These are phyloP conservation scores for Aegilops bicornis DNA, from an alignment of 176 grass and related monocot genomes.

Conservation along the genomic window DNA sequence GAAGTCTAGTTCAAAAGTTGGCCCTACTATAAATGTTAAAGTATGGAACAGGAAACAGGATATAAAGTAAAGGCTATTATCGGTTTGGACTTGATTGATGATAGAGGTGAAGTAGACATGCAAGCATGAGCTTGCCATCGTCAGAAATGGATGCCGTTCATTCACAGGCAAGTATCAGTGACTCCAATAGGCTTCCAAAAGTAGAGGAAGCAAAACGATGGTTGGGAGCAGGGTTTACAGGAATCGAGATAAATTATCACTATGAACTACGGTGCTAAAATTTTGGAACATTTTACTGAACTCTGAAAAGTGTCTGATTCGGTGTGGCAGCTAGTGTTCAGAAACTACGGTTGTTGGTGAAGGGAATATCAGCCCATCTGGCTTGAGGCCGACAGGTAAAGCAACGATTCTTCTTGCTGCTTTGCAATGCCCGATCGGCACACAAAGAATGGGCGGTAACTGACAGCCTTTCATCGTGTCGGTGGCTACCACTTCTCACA, in stretches of 20 bases:
- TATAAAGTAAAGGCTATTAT: not conserved
- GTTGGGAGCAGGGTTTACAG: not conserved
- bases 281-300: slow-evolving; percentile 2
- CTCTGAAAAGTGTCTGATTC: no score
- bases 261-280: no score
- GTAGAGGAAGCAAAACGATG: not conserved
- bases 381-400: slow-evolving; percentile 21
- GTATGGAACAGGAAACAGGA: not conserved
- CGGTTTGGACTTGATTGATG: not conserved
- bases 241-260: no score
- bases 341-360: no score
- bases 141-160: not conserved
- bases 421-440: slow-evolving; percentile 4
- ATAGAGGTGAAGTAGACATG: not conserved
- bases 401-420: slow-evolving; percentile 32
- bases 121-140: not conserved
- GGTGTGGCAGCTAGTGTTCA: no score
- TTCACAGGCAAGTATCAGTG: not conserved
- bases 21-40: not conserved
- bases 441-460: not conserved
- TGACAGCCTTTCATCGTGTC: not conserved
- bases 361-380: slow-evolving; percentile 16
- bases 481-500: not conserved
- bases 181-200: not conserved
- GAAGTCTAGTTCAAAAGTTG: not conserved